Evolutionary conservation across 139 green algal genomes (phyloP).

Genomic region (Chlorella sp.): DNA sequence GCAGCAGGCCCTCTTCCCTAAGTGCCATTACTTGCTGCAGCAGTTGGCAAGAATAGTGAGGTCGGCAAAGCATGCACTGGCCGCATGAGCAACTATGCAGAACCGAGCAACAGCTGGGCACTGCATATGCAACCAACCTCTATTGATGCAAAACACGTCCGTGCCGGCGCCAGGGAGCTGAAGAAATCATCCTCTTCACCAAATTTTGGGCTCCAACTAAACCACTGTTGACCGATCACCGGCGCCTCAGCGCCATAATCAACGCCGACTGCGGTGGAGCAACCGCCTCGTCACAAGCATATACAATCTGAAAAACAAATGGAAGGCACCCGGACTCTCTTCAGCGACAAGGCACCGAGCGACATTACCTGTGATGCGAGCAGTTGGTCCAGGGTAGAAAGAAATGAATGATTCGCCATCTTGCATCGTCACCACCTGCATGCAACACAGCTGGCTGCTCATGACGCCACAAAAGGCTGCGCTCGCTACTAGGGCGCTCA

Average conservation of each 20-base stretch:
- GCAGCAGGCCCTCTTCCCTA: slow-evolving; percentile 53
- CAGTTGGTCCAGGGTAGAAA: slow-evolving; percentile 66
- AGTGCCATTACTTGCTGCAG: slow-evolving; percentile 26
- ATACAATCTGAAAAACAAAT: no score
- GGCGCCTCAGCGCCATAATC: slow-evolving; percentile 61
- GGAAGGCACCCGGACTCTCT: no score
- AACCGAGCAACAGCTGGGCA: no score
- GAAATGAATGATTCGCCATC: slow-evolving; percentile 80
- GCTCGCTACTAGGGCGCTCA: no score
- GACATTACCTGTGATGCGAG: slow-evolving; percentile 45
- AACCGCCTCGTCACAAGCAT: no score
- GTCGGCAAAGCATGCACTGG: background rate
- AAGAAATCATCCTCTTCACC: slow-evolving; percentile 55
- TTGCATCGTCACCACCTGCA: slow-evolving; percentile 60
- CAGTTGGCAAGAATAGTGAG: background rate
- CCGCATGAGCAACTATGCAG: background rate
- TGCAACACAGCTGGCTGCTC: background rate
- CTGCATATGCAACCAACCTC: slow-evolving; percentile 13
- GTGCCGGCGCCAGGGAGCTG: slow-evolving; percentile 61
- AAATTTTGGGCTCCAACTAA: slow-evolving; percentile 65
- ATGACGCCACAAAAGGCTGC: background rate
- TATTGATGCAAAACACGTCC: slow-evolving; percentile 56
- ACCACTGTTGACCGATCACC: slow-evolving; percentile 91
- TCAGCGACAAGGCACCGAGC: no score
- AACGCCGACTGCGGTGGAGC: slow-evolving; percentile 62